Conservation (phyloP, 805 yeast genomes). For the Lipomyces orientalis region DNA sequence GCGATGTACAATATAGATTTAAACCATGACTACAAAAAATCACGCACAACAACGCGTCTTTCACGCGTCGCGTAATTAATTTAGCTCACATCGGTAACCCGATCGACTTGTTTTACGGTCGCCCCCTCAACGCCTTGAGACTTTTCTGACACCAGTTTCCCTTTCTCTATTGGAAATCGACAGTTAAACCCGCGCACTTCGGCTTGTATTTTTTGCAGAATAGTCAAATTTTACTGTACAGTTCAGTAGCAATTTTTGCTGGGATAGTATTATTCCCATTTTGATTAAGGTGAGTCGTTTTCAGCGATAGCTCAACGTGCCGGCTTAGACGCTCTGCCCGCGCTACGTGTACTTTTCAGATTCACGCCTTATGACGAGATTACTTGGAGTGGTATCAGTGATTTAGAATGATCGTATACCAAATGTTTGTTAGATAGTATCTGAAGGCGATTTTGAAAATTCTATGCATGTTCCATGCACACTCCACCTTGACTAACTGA, state of each 20-base stretch:
- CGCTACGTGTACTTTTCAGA: not conserved
- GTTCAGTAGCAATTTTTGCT: not conserved
- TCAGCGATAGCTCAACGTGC: not conserved
- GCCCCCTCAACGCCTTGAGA: not conserved
- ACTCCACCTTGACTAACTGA: not conserved
- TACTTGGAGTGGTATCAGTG: constrained; percentile 10
- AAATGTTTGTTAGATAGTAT: constrained; percentile 35
- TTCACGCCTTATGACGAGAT: constrained; percentile 24
- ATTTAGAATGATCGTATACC: constrained; percentile 17
- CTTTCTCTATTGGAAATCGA: not conserved
- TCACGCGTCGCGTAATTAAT: constrained; percentile 1
- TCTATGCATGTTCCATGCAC: not conserved
- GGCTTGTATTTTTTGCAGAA: not conserved
- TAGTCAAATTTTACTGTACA: not conserved
- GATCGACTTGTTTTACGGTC: no score
- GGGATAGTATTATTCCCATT: not conserved
- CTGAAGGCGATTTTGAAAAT: constrained; percentile 19
- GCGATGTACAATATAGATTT: not conserved
- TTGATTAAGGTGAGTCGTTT: not conserved
- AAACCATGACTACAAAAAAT: not conserved
- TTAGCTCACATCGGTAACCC: not conserved
- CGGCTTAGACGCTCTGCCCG: not conserved
- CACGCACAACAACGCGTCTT: not conserved
- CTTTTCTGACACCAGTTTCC: not conserved
- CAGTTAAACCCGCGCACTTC: not conserved